These are phyloP conservation scores for Aureobasidium sp. DNA, from an alignment of 2,329 filamentous ascomycete species.

Conservation along the genomic window DNA sequence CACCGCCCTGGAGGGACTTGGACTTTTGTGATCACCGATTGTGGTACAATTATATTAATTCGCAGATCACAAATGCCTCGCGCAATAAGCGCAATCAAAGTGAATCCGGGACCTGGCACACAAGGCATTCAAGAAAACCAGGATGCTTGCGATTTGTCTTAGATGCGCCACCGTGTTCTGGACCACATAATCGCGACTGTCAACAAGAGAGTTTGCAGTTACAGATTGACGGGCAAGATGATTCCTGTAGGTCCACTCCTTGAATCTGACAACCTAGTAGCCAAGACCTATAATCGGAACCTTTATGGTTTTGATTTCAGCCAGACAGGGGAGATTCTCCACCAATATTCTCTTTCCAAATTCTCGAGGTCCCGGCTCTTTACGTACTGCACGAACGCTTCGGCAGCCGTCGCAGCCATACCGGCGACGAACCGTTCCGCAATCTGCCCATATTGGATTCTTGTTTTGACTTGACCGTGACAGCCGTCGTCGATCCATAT, in stretches of 20 bases:
- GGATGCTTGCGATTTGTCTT: background rate
- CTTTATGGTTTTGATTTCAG: background rate
- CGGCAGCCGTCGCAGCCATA: background rate
- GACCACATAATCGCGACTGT: background rate
- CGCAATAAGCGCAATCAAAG: constrained; percentile 5
- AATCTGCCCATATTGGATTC: constrained; percentile 1
- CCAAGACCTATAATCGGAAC: constrained; percentile 1
- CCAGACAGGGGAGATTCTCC: background rate
- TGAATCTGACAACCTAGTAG: background rate
- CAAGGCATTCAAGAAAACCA: background rate
- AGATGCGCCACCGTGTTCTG: constrained; percentile 1
- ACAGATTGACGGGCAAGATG: background rate
- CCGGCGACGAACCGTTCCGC: constrained; percentile 8
- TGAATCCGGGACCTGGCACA: background rate
- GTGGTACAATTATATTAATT: constrained; percentile 3
- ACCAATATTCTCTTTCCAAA: background rate
- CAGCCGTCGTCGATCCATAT: background rate
- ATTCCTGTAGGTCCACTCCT: background rate
- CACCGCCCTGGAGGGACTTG: background rate
- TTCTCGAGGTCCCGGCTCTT: background rate
- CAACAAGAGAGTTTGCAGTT: background rate
- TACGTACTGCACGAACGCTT: constrained; percentile 6
- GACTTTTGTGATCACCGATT: constrained; percentile 4
- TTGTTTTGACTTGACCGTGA: background rate
- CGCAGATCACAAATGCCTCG: constrained; percentile 7